Percentiles rank a stretch among this genome's conserved stretches.
These are phyloP conservation scores for Phytophthora pluvialis DNA, from an alignment of 352 stramenopile genomes.

Conservation along the genomic window DNA sequence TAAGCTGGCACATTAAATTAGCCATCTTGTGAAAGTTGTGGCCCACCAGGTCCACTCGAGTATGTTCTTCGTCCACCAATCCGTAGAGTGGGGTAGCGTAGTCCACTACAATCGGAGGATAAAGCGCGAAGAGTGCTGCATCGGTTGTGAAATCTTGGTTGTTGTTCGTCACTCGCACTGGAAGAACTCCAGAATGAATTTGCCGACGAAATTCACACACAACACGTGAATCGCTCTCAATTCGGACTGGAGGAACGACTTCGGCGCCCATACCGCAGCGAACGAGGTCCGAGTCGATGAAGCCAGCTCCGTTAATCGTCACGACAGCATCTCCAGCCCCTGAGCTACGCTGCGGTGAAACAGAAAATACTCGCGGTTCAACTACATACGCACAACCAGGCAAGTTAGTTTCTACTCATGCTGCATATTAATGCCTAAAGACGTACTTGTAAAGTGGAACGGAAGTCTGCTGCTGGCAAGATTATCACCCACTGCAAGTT, in stretches of 20 bases:
- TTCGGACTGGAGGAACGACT: constrained; percentile 9
- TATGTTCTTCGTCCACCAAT: constrained; percentile 21
- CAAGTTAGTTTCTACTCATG: neutral
- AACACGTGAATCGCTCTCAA: constrained; percentile 28
- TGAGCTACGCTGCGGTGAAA: constrained; percentile 32
- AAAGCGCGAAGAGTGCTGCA: constrained; percentile 16
- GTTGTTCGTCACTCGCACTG: constrained; percentile 44
- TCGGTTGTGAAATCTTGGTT: constrained; percentile 47
- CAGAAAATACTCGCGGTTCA: constrained; percentile 29
- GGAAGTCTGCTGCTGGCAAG: constrained; percentile 25
- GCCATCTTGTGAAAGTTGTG: constrained; percentile 36
- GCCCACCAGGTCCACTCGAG: constrained; percentile 24
- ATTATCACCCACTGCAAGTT: constrained; percentile 25
- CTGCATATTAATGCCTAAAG: neutral
- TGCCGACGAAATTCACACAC: constrained; percentile 32
- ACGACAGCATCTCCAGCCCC: constrained; percentile 15
- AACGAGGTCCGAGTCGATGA: constrained; percentile 36
- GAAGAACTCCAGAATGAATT: constrained; percentile 22
- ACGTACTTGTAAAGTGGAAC: constrained; percentile 37
- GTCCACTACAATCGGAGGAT: constrained; percentile 23
- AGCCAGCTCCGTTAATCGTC: constrained; percentile 31
- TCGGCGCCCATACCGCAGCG: constrained; percentile 32
- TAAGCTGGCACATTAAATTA: constrained; percentile 33
- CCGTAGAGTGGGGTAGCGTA: constrained; percentile 28
- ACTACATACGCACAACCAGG: constrained; percentile 18